Percentiles rank a stretch among this genome's conserved stretches.
Conservation (phyloP, 257 asterid species). For the Cruciata laevipes region DNA sequence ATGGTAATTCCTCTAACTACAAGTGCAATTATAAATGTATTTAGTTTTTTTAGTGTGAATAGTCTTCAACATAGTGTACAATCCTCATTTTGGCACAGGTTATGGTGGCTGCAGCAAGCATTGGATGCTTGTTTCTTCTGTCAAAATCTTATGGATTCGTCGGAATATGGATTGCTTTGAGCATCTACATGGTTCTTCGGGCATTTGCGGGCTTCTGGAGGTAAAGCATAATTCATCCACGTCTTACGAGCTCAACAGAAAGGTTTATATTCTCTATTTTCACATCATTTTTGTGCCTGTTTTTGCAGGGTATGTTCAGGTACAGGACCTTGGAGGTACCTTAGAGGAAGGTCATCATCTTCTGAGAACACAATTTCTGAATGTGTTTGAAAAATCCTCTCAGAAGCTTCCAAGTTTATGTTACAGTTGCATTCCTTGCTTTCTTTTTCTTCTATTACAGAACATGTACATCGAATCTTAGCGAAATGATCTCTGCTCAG, state of each 20-base stretch:
- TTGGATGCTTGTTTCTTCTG: constrained; percentile 59
- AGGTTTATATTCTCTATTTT: not conserved
- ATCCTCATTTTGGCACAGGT: constrained; percentile 35
- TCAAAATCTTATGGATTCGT: constrained; percentile 57
- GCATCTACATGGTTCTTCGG: constrained; percentile 73
- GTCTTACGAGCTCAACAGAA: not conserved
- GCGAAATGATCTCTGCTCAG: not conserved
- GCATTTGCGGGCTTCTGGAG: constrained; percentile 85
- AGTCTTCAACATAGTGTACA: not conserved
- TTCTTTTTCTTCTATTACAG: not conserved
- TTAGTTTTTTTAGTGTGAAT: not conserved
- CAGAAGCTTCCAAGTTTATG: not conserved
- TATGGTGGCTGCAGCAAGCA: constrained; percentile 52
- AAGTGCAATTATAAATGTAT: not conserved
- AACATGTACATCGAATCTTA: not conserved
- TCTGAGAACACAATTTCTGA: constrained; percentile 11
- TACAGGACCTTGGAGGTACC: constrained; percentile 87
- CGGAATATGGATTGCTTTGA: constrained; percentile 86
- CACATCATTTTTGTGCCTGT: not conserved
- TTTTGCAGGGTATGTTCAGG: constrained; percentile 80
- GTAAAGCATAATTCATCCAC: constrained; percentile 27
- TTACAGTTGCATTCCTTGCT: not conserved
- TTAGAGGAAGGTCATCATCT: constrained; percentile 22
- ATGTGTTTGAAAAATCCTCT: not conserved
- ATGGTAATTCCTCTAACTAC: constrained; percentile 38